These are phyloP conservation scores for Penicillium silybi DNA, from an alignment of 495 filamentous ascomycete genomes.

Conservation along the genomic window DNA sequence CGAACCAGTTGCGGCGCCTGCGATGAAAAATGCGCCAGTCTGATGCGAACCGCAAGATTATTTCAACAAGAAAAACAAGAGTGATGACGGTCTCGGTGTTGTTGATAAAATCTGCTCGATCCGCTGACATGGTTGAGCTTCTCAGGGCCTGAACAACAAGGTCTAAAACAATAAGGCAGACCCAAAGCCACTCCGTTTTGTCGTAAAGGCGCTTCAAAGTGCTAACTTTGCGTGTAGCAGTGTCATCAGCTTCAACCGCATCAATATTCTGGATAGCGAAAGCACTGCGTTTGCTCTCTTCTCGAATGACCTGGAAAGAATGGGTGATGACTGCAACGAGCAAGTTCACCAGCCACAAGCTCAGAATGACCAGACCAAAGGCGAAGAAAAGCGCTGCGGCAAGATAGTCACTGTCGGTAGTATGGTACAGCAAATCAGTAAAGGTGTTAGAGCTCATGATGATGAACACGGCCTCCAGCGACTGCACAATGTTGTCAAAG, in stretches of 20 bases:
- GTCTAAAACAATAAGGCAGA: slow-evolving; percentile 71
- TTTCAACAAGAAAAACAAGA: slow-evolving; percentile 74
- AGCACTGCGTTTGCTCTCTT: slow-evolving; percentile 90
- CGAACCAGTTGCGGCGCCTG: slow-evolving; percentile 69
- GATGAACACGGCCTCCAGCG: slow-evolving; percentile 94
- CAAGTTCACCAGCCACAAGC: slow-evolving; percentile 94
- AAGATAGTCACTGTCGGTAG: slow-evolving; percentile 86
- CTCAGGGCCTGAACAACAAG: slow-evolving; percentile 71
- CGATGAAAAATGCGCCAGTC: slow-evolving; percentile 78
- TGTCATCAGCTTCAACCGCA: slow-evolving; percentile 31
- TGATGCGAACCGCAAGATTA: slow-evolving; percentile 68
- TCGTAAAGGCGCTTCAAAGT: slow-evolving; percentile 65
- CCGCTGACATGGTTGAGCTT: slow-evolving; percentile 64
- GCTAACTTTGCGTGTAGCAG: slow-evolving; percentile 41
- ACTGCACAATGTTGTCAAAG: slow-evolving; percentile 92
- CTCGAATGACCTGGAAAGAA: slow-evolving; percentile 96
- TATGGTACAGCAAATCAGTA: slow-evolving; percentile 88
- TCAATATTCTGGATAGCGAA: slow-evolving; percentile 75
- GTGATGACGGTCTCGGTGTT: slow-evolving; percentile 74
- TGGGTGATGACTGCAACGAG: slow-evolving; percentile 97
- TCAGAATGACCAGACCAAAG: slow-evolving; percentile 84
- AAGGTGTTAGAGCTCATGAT: slow-evolving; percentile 98
- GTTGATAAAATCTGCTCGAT: slow-evolving; percentile 55
- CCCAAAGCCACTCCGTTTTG: slow-evolving; percentile 74
- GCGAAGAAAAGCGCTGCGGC: slow-evolving; percentile 82